These are phyloP conservation scores for Colletotrichum aenigma DNA, from an alignment of 2,329 filamentous ascomycete genomes.

Conservation along the genomic window DNA sequence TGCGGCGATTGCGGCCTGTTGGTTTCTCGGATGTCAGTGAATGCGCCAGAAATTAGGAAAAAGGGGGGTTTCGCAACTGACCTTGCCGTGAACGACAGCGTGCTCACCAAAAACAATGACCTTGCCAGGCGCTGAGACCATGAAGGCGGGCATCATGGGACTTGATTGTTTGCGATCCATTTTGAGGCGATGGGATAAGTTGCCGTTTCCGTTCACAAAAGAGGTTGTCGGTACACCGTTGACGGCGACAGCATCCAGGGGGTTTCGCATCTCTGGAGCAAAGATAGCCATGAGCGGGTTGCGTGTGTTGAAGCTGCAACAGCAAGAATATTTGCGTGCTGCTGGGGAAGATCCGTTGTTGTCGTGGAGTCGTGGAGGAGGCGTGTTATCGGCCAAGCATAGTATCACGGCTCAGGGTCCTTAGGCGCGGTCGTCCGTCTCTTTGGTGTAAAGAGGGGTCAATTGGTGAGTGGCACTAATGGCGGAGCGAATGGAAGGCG, in stretches of 20 bases:
- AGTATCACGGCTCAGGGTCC: background rate
- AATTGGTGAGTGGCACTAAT: conserved; percentile 7
- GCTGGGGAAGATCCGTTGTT: background rate
- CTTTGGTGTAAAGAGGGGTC: conserved; percentile 6
- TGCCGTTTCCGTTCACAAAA: conserved; percentile 39
- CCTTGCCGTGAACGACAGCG: conserved; percentile 96
- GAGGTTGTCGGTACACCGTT: conserved; percentile 25
- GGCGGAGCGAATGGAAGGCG: conserved; percentile 11
- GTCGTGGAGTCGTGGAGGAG: background rate
- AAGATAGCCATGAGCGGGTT: conserved; percentile 28
- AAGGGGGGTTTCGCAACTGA: conserved; percentile 38
- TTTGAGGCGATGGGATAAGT: conserved; percentile 39
- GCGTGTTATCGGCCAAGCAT: background rate
- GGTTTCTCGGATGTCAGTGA: background rate
- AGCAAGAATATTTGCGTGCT: conserved; percentile 25
- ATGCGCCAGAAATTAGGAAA: background rate
- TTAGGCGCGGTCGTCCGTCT: background rate
- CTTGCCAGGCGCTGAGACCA: conserved; percentile 97
- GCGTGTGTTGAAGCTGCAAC: background rate
- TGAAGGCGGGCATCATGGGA: conserved; percentile 85
- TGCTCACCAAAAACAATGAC: conserved; percentile 99
- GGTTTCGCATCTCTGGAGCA: conserved; percentile 34
- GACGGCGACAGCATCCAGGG: conserved; percentile 26
- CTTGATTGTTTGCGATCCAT: conserved; percentile 62
- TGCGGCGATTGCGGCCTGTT: conserved; percentile 86